Percentiles rank a stretch among this genome's conserved stretches.
phyloP scores from a whole-genome alignment of 2,329 filamentous ascomycete species.

The Fusarium algeriense region DNA sequence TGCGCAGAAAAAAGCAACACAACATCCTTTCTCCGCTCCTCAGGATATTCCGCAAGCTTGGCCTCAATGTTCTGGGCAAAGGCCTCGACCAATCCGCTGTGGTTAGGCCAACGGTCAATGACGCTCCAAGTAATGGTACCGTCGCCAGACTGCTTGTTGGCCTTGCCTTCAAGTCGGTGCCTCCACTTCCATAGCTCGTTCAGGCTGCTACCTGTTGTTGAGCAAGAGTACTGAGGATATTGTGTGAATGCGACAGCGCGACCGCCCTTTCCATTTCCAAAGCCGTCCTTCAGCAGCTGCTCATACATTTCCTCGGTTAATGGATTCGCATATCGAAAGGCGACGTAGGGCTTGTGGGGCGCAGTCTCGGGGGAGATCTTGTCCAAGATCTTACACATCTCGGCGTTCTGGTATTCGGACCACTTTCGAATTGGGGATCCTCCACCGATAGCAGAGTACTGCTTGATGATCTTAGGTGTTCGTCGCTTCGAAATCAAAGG shows the following conservation, averaged over 20 bases:
- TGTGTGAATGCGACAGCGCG: constrained; percentile 97
- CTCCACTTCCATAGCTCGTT: constrained; percentile 99
- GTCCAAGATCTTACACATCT: constrained; percentile 99
- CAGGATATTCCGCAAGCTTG: constrained; percentile 85
- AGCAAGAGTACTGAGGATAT: constrained; percentile 98
- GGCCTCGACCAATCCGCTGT: constrained; percentile 88
- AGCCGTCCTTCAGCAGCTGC: constrained; percentile 85
- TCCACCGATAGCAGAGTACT: constrained; percentile 94
- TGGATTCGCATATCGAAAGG: constrained; percentile 94
- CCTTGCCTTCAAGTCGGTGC: constrained; percentile 85
- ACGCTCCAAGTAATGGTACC: constrained; percentile 95
- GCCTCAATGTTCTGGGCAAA: constrained; percentile 93
- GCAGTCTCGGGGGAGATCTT: constrained; percentile 91
- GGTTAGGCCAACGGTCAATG: constrained; percentile 97
- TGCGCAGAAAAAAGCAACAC: constrained; percentile 95
- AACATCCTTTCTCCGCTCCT: constrained; percentile 81
- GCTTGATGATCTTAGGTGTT: constrained; percentile 96
- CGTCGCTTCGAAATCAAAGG: constrained; percentile 86
- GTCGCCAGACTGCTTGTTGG: constrained; percentile 62
- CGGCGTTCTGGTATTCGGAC: constrained; percentile 92
- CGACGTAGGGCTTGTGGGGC: constrained; percentile 96
- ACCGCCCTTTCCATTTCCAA: constrained; percentile 89
- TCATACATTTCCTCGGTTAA: constrained; percentile 95
- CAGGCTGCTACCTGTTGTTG: constrained; percentile 93
- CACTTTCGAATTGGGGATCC: constrained; percentile 98